Conservation (phyloP, 345 rosid genomes). For the Eucalyptus caleyi region DNA sequence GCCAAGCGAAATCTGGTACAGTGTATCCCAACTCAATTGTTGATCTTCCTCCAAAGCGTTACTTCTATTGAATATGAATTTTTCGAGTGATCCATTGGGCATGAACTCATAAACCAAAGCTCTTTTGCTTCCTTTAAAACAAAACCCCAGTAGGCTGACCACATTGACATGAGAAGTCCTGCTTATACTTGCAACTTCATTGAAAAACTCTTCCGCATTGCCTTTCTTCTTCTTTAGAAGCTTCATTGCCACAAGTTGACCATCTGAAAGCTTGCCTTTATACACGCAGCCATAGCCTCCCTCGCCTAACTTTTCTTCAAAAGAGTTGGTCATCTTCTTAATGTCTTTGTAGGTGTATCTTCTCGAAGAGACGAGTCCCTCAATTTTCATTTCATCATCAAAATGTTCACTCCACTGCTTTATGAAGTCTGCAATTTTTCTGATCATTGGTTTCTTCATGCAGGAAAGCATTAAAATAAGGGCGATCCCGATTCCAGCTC, state of each 20-base stretch:
- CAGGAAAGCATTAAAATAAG: background rate
- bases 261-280: conserved; percentile 59
- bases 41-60: too few species aligned
- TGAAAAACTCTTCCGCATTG: too few species aligned
- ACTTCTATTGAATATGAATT: too few species aligned
- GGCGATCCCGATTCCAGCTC: background rate
- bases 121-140: too few species aligned
- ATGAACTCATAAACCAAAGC: too few species aligned
- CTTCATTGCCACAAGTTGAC: conserved; percentile 71
- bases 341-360: conserved; percentile 10
- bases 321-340: conserved; percentile 15
- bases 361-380: background rate
- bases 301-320: conserved; percentile 12
- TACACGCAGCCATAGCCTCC: conserved; percentile 20
- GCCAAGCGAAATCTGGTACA: too few species aligned
- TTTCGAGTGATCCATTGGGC: too few species aligned
- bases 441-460: background rate
- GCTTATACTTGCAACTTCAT: too few species aligned
- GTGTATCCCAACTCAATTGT: too few species aligned
- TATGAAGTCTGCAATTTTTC: too few species aligned
- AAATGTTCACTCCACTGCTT: background rate
- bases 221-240: background rate
- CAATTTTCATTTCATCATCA: background rate
- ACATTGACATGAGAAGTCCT: too few species aligned
- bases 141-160: too few species aligned